These are phyloP conservation scores for Leccinum barrowsii DNA, from an alignment of 768 basidiomycete genomes.

Conservation along the genomic window DNA sequence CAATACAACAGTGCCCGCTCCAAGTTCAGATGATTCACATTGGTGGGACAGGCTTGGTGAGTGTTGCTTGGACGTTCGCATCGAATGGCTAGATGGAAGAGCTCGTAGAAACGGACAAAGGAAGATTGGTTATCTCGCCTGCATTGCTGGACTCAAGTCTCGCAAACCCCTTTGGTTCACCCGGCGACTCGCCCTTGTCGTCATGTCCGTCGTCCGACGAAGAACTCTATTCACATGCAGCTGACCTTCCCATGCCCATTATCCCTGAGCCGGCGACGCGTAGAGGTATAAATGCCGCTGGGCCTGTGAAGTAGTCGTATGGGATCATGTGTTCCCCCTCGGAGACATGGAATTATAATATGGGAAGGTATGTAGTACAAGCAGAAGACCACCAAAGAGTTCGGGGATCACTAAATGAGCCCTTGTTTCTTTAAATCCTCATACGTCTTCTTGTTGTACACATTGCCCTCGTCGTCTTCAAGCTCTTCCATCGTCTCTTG, in stretches of 20 bases:
- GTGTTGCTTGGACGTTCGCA: conserved; percentile 5
- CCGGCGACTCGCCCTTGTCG: conserved; percentile 59
- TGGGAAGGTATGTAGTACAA: conserved; percentile 3
- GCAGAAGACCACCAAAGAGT: not conserved
- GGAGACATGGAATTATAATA: not conserved
- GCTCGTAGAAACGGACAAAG: conserved; percentile 17
- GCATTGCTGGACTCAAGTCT: conserved; percentile 38
- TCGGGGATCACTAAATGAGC: conserved; percentile 52
- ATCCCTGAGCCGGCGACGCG: conserved; percentile 32
- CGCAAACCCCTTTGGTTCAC: conserved; percentile 74
- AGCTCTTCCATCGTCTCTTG: conserved; percentile 97
- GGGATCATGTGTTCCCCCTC: not conserved
- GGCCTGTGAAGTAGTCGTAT: conserved; percentile 9
- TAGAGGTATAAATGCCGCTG: conserved; percentile 5
- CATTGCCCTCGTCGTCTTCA: conserved; percentile 98
- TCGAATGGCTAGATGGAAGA: not conserved
- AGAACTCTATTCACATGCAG: conserved; percentile 73
- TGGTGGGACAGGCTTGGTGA: conserved; percentile 82
- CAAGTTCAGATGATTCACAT: conserved; percentile 68
- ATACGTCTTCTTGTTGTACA: conserved; percentile 97
- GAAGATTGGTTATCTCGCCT: conserved; percentile 32
- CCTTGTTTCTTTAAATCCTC: conserved; percentile 97
- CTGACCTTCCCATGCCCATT: conserved; percentile 67
- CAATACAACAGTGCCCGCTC: conserved; percentile 64
- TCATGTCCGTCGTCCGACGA: conserved; percentile 83